Percentiles rank a stretch among this genome's conserved stretches.
These are phyloP conservation scores for Onygena corvina DNA, from an alignment of 2,329 filamentous ascomycete species.

Conservation along the genomic window DNA sequence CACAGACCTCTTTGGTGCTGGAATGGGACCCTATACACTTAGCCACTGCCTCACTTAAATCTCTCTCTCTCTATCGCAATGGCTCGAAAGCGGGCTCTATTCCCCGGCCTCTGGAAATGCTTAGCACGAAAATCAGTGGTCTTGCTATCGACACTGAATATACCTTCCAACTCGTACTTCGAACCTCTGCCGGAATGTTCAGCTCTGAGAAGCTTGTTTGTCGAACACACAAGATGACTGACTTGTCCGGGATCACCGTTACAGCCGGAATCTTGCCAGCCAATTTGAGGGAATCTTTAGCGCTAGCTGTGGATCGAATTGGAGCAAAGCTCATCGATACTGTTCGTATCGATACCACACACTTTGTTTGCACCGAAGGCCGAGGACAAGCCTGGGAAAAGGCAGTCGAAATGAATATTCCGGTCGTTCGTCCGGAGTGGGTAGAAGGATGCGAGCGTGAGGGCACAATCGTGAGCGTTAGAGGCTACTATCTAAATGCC, in stretches of 20 bases:
- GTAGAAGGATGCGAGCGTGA: constrained; percentile 90
- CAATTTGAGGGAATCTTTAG: constrained; percentile 58
- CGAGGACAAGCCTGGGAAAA: constrained; percentile 87
- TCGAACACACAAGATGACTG: constrained; percentile 96
- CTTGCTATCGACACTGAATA: constrained; percentile 96
- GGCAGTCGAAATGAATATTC: constrained; percentile 94
- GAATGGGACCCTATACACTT: constrained; percentile 95
- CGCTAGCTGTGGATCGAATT: constrained; percentile 68
- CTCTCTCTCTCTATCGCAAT: constrained; percentile 85
- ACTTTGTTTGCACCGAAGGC: constrained; percentile 94
- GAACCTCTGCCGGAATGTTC: constrained; percentile 80
- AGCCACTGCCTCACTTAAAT: constrained; percentile 81
- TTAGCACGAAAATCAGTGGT: constrained; percentile 92
- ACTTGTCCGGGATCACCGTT: constrained; percentile 87
- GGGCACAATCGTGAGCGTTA: constrained; percentile 82
- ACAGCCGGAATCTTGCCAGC: constrained; percentile 76
- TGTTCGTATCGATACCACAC: constrained; percentile 92
- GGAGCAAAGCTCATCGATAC: constrained; percentile 83
- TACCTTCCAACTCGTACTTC: constrained; percentile 80
- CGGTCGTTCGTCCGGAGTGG: constrained; percentile 94
- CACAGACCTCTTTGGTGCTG: constrained; percentile 93
- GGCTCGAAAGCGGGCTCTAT: constrained; percentile 94
- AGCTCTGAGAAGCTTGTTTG: constrained; percentile 72
- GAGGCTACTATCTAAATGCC: constrained; percentile 91
- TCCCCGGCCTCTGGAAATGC: constrained; percentile 71